phyloP scores from a whole-genome alignment of 176 grass and related monocot species.

The Cocos nucifera region DNA sequence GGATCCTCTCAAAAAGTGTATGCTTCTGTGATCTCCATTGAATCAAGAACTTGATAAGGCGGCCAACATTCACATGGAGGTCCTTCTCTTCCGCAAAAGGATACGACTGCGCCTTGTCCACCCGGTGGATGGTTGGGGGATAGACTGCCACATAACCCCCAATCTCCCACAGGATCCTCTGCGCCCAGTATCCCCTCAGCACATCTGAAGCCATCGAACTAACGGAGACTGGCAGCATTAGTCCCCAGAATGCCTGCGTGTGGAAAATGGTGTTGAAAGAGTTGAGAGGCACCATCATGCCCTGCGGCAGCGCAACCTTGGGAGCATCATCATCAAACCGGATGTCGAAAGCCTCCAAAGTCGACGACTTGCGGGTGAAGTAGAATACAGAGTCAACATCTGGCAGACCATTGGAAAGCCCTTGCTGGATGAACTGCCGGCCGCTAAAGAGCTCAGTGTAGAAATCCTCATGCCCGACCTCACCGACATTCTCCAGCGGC shows the following conservation, averaged over 20 bases:
- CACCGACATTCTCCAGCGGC: slow-evolving; percentile 75
- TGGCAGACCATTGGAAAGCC: slow-evolving; percentile 73
- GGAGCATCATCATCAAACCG: slow-evolving; percentile 79
- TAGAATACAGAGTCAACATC: slow-evolving; percentile 96
- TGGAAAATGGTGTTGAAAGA: slow-evolving; percentile 97
- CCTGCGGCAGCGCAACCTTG: slow-evolving; percentile 85
- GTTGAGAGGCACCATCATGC: slow-evolving; percentile 83
- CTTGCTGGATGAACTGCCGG: slow-evolving; percentile 94
- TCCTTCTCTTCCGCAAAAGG: slow-evolving; percentile 93
- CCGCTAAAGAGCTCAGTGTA: slow-evolving; percentile 90
- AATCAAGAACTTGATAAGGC: slow-evolving; percentile 79
- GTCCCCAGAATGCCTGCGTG: slow-evolving; percentile 80
- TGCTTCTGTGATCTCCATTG: slow-evolving; percentile 85
- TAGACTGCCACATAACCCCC: slow-evolving; percentile 85
- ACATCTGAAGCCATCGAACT: slow-evolving; percentile 97
- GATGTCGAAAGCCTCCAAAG: slow-evolving; percentile 36
- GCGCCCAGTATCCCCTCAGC: slow-evolving; percentile 88
- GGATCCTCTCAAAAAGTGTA: slow-evolving; percentile 72
- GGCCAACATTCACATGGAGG: slow-evolving; percentile 84
- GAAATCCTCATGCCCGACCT: slow-evolving; percentile 84
- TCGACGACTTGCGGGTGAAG: slow-evolving; percentile 81
- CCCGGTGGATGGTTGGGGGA: slow-evolving; percentile 78
- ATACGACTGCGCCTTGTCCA: slow-evolving; percentile 61
- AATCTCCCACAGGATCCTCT: slow-evolving; percentile 94
- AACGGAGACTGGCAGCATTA: slow-evolving; percentile 84